Evolutionary conservation across 306 rosid species (phyloP).

Genomic region (Fragaria vesca): DNA sequence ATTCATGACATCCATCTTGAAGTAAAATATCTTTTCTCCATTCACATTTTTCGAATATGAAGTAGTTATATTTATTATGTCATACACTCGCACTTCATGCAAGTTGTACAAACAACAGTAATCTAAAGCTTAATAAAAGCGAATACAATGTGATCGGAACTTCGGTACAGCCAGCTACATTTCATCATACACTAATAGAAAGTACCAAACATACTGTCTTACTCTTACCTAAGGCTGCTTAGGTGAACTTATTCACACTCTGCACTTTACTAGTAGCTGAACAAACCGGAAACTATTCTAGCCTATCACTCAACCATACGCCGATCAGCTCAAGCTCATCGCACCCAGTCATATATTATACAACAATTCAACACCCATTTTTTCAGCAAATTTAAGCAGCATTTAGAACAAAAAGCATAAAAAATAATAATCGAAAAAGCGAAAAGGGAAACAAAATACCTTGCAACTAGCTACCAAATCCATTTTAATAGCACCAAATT

Average conservation of each 20-base stretch:
- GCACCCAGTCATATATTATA: not conserved
- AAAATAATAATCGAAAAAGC: not conserved
- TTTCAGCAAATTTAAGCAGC: slow-evolving; percentile 3
- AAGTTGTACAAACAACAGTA: not conserved
- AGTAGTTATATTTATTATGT: not conserved
- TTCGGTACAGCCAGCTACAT: not conserved
- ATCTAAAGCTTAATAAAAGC: not conserved
- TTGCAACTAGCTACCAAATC: slow-evolving; percentile 75
- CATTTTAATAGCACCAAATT: slow-evolving; percentile 43
- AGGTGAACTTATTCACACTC: not conserved
- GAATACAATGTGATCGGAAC: not conserved
- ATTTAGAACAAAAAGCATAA: not conserved
- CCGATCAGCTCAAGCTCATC: not conserved
- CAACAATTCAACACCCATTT: not conserved
- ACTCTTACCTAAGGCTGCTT: not conserved
- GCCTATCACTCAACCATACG: not conserved
- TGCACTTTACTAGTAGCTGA: not conserved
- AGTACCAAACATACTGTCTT: not conserved
- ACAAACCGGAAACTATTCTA: not conserved
- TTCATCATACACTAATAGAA: not conserved
- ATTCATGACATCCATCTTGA: not conserved
- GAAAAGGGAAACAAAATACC: slow-evolving; percentile 42
- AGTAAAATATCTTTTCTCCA: not conserved
- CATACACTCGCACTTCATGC: not conserved
- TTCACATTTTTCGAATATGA: not conserved